phyloP scores from a whole-genome alignment of 805 yeast genomes.

The Wickerhamomyces rabaulensis region DNA sequence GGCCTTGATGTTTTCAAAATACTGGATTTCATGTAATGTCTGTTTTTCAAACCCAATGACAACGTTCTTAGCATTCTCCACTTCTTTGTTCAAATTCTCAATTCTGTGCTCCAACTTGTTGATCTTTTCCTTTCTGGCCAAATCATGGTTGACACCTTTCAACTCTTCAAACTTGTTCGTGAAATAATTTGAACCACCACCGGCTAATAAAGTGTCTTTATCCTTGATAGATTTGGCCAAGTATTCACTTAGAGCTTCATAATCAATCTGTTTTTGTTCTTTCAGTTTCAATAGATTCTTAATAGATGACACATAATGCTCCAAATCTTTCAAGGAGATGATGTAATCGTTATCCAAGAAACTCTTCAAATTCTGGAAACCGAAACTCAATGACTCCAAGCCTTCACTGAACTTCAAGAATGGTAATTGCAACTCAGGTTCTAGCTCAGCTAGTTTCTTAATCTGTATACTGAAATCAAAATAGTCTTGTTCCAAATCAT shows the following conservation, averaged over 20 bases:
- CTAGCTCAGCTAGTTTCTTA: conserved; percentile 56
- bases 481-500: conserved; percentile 69
- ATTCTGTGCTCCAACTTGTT: conserved; percentile 45
- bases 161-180: conserved; percentile 56
- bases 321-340: conserved; percentile 79
- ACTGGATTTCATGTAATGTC: conserved; percentile 48
- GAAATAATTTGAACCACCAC: conserved; percentile 48
- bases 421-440: conserved; percentile 33
- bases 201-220: conserved; percentile 45
- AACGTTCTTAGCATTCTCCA: conserved; percentile 42
- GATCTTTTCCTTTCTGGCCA: conserved; percentile 46
- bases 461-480: conserved; percentile 67
- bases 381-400: conserved; percentile 36
- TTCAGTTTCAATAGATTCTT: conserved; percentile 71
- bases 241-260: conserved; percentile 81
- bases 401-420: conserved; percentile 44
- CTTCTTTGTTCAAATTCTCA: conserved; percentile 43
- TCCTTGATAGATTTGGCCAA: conserved; percentile 67
- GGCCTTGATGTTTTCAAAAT: conserved; percentile 78
- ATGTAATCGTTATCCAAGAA: conserved; percentile 74
- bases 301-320: conserved; percentile 67
- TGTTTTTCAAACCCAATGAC: conserved; percentile 53
- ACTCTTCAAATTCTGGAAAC: conserved; percentile 38
- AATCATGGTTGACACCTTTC: conserved; percentile 58
- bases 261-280: conserved; percentile 87